Evolutionary conservation across 108 stramenopile genomes (phyloP).

Genomic region (Mayamaea pseudoterrestris): DNA sequence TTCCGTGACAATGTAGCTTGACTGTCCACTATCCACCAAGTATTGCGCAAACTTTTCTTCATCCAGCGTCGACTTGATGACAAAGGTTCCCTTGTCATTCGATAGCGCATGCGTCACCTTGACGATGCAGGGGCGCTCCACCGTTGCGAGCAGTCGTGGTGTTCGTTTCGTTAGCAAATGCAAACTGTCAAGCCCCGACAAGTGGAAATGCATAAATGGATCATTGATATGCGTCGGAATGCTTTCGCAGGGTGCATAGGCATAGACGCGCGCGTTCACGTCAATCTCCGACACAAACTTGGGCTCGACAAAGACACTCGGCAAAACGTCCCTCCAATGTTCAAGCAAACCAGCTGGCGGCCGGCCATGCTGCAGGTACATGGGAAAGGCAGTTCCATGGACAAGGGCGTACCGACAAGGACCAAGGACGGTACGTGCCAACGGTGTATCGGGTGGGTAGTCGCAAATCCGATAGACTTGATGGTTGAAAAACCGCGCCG

Average conservation of each 20-base stretch:
- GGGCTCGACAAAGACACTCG: slow-evolving; percentile 6
- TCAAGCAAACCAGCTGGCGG: slow-evolving; percentile 11
- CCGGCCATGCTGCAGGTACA: slow-evolving; percentile 7
- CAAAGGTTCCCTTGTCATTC: slow-evolving; percentile 17
- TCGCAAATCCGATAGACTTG: slow-evolving; percentile 10
- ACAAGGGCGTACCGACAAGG: slow-evolving; percentile 13
- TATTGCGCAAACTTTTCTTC: slow-evolving; percentile 9
- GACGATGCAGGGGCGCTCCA: slow-evolving; percentile 13
- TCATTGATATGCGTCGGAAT: slow-evolving; percentile 14
- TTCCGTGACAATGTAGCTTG: slow-evolving; percentile 14
- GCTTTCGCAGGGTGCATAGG: slow-evolving; percentile 13
- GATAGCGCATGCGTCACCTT: slow-evolving; percentile 18
- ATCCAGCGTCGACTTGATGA: slow-evolving; percentile 13
- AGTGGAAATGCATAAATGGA: slow-evolving; percentile 14
- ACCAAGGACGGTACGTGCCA: slow-evolving; percentile 5
- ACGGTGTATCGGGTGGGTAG: slow-evolving; percentile 3
- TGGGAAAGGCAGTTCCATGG: slow-evolving; percentile 8
- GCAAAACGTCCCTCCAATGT: slow-evolving; percentile 8
- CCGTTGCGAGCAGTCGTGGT: slow-evolving; percentile 12
- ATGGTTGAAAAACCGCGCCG: slow-evolving; percentile 9
- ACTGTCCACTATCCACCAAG: slow-evolving; percentile 11
- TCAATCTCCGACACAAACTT: slow-evolving; percentile 7
- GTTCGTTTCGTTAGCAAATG: slow-evolving; percentile 17
- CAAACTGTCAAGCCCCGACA: slow-evolving; percentile 17
- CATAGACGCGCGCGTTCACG: slow-evolving; percentile 6